These are phyloP conservation scores for Tylopilus cervinicoccineus DNA, from an alignment of 768 basidiomycete species.

Conservation along the genomic window DNA sequence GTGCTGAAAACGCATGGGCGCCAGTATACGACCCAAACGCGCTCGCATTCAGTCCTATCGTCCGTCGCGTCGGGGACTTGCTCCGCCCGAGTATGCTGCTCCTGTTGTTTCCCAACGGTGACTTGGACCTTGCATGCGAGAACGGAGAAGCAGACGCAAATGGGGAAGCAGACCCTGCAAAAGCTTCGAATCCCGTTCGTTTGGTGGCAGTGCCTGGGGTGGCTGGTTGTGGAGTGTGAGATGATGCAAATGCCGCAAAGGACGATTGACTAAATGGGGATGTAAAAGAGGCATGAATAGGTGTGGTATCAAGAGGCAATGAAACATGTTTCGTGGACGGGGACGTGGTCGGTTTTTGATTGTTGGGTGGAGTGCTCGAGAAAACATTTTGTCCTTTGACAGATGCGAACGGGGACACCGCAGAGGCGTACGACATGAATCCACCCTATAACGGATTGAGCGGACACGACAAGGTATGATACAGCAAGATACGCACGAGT, in stretches of 20 bases:
- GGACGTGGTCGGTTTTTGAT: conserved; percentile 30
- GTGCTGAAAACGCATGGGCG: conserved; percentile 38
- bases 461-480: conserved; percentile 7
- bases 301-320: conserved; percentile 21
- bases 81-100: conserved; percentile 33
- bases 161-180: conserved; percentile 48
- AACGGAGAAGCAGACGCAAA: conserved; percentile 40
- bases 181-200: conserved; percentile 55
- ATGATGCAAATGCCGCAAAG: conserved; percentile 18
- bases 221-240: conserved; percentile 16
- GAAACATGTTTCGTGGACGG: conserved; percentile 19
- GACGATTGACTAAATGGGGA: conserved; percentile 22
- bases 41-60: conserved; percentile 37
- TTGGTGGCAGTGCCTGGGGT: conserved; percentile 40
- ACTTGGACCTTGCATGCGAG: conserved; percentile 41
- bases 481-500: conserved; percentile 38
- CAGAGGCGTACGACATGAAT: conserved; percentile 77
- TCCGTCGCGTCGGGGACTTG: conserved; percentile 54
- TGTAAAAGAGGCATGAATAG: conserved; percentile 17
- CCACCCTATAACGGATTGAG: conserved; percentile 45
- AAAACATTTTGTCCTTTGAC: conserved; percentile 66
- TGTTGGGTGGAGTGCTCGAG: conserved; percentile 17
- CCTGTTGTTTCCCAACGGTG: conserved; percentile 39
- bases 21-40: conserved; percentile 64
- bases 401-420: conserved; percentile 67